Evolutionary conservation across 2,329 filamentous ascomycete species (phyloP), one percentile per base, ranked within the genome.

Genomic region (Trematosphaeria pertusa): DNA sequence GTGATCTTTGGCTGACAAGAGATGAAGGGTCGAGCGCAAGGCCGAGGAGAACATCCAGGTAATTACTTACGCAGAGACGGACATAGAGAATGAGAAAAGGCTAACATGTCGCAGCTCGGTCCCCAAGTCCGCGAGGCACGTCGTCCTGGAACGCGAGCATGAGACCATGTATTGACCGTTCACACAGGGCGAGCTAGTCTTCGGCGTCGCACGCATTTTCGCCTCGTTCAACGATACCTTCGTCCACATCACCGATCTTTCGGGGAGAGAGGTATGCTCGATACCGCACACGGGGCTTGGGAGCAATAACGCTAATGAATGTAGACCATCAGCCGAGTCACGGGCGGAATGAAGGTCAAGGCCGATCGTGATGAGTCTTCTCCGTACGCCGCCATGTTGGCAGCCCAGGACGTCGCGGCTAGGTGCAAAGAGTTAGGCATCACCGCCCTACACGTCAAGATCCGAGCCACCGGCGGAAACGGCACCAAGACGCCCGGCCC

Each of bases 271-370:
- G 89, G 99, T 95, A 82, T 97, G 99, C 84, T 90, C 87, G 87
- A n/a, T n/a, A n/a, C n/a, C n/a, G n/a, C n/a, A n/a, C n/a, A n/a
- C n/a, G n/a, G n/a, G n/a, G n/a, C n/a, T n/a, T n/a, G n/a, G n/a
- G n/a, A n/a, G n/a, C n/a, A n/a, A n/a, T n/a, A n/a, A n/a, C n/a
- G n/a, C n/a, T n/a, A n/a, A n/a, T n/a, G n/a, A n/a, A n/a, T n/a
- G n/a, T n/a, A n/a, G 12, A 28, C 24, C 24, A 28, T 28, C 7
- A 8, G 8, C 24, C 24, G 94, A 90, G 93, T 99, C 69, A 99
- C 95, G 73, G 94, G 95, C 83, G 95, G 95, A 76, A 99, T 99
- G 94, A 99, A 99, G 87, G 94, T 99, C 87, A 99, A 99, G 64
- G 69, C 69, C 47, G 69, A 99, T 76, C 93, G 94, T 86, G 94